A percentile compares a stretch with the other conserved stretches of the same genome.
Evolutionary conservation across 2,329 filamentous ascomycete genomes (phyloP).

Genomic region (Periconia macrospinosa): DNA sequence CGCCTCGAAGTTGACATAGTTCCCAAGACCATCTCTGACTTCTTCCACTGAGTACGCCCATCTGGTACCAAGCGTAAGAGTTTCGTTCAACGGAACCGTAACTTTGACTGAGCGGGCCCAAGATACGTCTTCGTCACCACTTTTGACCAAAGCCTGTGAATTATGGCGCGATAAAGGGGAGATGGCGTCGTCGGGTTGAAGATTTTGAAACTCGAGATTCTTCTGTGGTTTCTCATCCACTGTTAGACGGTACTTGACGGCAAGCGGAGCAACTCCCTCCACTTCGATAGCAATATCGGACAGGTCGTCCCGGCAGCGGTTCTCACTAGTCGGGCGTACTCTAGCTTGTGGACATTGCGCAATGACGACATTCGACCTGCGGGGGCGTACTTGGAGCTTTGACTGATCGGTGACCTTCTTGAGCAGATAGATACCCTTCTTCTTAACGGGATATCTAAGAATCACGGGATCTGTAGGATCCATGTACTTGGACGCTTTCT

Average conservation of each 20-base stretch:
- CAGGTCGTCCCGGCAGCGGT: constrained; percentile 83
- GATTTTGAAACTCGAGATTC: constrained; percentile 81
- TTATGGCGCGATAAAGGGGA: constrained; percentile 72
- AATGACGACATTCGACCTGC: constrained; percentile 76
- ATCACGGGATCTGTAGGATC: constrained; percentile 61
- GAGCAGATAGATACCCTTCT: constrained; percentile 84
- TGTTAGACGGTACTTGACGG: constrained; percentile 86
- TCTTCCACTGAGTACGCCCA: constrained; percentile 94
- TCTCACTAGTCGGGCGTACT: constrained; percentile 65
- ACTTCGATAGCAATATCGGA: constrained; percentile 85
- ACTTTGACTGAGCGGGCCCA: constrained; percentile 81
- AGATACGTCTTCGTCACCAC: constrained; percentile 66
- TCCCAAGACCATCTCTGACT: constrained; percentile 88
- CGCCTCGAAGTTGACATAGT: constrained; percentile 73
- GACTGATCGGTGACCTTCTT: constrained; percentile 88
- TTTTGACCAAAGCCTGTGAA: constrained; percentile 60
- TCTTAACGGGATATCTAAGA: constrained; percentile 76
- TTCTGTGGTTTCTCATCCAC: constrained; percentile 83
- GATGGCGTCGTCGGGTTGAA: constrained; percentile 83
- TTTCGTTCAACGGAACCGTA: constrained; percentile 85
- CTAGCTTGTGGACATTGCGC: constrained; percentile 81
- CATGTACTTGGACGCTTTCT: constrained; percentile 61
- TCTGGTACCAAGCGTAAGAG: constrained; percentile 73
- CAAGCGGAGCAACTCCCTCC: constrained; percentile 84
- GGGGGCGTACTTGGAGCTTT: constrained; percentile 85